Evolutionary conservation across 768 basidiomycete species (phyloP), one percentile per base, ranked within the genome.

Genomic region (Porpolomopsis calyptriformis): DNA sequence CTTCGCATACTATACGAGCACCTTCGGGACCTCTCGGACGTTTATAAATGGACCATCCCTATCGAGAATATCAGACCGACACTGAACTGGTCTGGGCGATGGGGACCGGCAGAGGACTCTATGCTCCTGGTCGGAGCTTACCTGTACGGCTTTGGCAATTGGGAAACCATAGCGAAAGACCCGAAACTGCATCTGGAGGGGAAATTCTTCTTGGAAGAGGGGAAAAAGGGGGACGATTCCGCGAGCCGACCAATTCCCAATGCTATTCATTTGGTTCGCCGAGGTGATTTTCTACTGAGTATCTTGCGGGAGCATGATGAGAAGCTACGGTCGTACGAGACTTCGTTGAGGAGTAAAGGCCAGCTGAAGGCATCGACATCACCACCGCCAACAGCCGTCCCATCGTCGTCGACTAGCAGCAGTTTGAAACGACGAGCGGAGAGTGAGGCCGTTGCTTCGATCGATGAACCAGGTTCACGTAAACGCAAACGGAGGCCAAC

Each of bases 121-220:
- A 88, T 92, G 80, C 73, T 99, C 14, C 76, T 99, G 29, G 83
- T 97, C 39, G 96, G 96, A 27, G 90, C 96, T 8, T 97, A 75
- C 70, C 57, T 84, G 16, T 85, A 98, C 55, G 96, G 96, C 16
- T 94, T 98, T 59, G 94, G 93, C 11, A 88, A 85, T 57, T 99
- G 96, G 96, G 96, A 98, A 59, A 75, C 77, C 20, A 98, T 98
- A 73, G 77, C 80, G 46, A 88, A 92, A 65, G 96, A 99, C 60
- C 62, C 77, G 10, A 77, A 77, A 49, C 79, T 99, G 10, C 79
- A 80, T 2, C 72, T 99, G 11, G 76, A 80, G 1, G 90, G 85
- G 62, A 97, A 97, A 60, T 94, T 99, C 69, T 98, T 97, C 79
- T 73, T 99, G 43, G 96, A 97, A 60, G 93, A 97, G 62, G 88